Percentiles rank a stretch among this genome's conserved stretches.
These are phyloP conservation scores for Nepenthes gracilis DNA, from an alignment of 148 eudicot genomes.

Conservation along the genomic window DNA sequence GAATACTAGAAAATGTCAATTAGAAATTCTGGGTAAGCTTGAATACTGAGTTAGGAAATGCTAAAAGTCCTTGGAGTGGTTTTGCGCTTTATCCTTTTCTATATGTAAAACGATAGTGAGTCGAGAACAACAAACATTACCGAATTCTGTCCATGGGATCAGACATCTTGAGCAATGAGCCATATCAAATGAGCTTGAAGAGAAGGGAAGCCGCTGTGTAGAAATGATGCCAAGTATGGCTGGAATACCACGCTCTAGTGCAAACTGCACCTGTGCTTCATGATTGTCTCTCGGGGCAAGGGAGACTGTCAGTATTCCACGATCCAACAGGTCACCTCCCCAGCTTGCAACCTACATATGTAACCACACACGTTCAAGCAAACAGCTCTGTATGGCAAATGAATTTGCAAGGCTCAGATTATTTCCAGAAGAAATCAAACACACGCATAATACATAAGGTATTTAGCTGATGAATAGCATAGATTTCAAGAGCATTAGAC, in stretches of 20 bases:
- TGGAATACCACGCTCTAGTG: slow-evolving; percentile 94
- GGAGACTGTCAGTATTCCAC: slow-evolving; percentile 71
- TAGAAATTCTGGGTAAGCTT: too few species aligned
- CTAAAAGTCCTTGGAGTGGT: background rate
- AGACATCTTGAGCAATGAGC: slow-evolving; percentile 97
- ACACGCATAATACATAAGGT: background rate
- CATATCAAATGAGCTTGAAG: slow-evolving; percentile 90
- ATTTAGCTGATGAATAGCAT: background rate
- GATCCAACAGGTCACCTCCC: slow-evolving; percentile 92
- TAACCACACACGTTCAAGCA: background rate
- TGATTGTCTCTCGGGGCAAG: slow-evolving; percentile 94
- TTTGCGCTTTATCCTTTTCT: background rate
- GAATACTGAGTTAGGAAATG: too few species aligned
- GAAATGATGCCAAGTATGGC: slow-evolving; percentile 82
- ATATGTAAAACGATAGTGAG: background rate
- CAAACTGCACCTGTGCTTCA: slow-evolving; percentile 91
- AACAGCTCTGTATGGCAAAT: background rate
- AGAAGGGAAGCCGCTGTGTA: slow-evolving; percentile 87
- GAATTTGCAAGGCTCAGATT: background rate
- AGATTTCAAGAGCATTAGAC: background rate
- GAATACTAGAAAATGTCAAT: too few species aligned
- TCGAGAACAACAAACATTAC: slow-evolving; percentile 20
- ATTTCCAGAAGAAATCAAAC: background rate
- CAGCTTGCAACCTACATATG: slow-evolving; percentile 72
- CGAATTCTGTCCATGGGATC: slow-evolving; percentile 93